phyloP scores from a whole-genome alignment of 768 basidiomycete genomes.

The Dentipellis sp. region DNA sequence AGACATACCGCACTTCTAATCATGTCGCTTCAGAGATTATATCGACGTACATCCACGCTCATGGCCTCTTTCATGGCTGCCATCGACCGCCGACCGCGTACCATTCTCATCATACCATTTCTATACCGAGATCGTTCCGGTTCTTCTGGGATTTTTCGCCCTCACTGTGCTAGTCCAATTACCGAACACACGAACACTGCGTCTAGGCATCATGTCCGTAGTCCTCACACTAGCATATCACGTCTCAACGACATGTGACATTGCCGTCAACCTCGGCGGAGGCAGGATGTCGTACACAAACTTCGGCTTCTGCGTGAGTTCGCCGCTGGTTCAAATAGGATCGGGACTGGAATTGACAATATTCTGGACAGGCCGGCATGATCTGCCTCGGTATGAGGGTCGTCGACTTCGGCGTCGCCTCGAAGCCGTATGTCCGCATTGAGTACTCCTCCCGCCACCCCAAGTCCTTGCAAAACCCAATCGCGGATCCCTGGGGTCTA shows the following conservation, averaged over 20 bases:
- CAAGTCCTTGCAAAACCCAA: background rate
- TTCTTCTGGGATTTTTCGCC: conserved; percentile 36
- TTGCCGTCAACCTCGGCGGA: conserved; percentile 23
- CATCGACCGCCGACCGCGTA: conserved; percentile 1
- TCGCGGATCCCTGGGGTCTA: conserved; percentile 5
- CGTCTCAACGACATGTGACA: conserved; percentile 33
- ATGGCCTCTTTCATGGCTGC: background rate
- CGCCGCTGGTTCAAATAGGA: no score
- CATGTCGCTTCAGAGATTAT: no score
- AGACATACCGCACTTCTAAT: no score
- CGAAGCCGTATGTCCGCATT: conserved; percentile 7
- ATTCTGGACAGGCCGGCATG: conserved; percentile 1
- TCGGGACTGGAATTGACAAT: background rate
- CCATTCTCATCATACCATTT: conserved; percentile 8
- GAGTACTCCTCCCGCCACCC: conserved; percentile 7
- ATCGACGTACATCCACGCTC: background rate
- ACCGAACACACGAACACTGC: conserved; percentile 32
- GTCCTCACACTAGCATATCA: conserved; percentile 36
- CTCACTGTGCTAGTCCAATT: conserved; percentile 45
- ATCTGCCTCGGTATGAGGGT: conserved; percentile 10
- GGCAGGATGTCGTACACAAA: conserved; percentile 5
- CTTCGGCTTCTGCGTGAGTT: conserved; percentile 9
- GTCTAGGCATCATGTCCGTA: conserved; percentile 39
- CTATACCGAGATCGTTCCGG: conserved; percentile 30
- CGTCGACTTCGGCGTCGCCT: conserved; percentile 5